phyloP scores from a whole-genome alignment of 2,329 filamentous ascomycete genomes.

The Sporothrix globosa region DNA sequence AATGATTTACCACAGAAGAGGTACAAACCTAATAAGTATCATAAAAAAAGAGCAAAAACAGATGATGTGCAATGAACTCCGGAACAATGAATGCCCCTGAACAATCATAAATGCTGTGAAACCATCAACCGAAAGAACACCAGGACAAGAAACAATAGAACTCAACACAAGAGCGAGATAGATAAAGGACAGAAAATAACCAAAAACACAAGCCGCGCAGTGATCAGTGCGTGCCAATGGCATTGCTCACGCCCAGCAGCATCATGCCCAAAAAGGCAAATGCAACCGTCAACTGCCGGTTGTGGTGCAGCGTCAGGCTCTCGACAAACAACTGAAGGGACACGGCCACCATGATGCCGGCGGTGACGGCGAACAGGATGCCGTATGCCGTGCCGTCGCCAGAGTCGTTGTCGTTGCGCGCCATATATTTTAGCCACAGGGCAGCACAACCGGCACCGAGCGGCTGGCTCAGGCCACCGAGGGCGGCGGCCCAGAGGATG shows the following conservation, averaged over 20 bases:
- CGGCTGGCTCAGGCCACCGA: constrained; percentile 87
- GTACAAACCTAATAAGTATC: background rate
- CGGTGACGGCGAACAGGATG: constrained; percentile 82
- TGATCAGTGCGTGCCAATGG: constrained; percentile 64
- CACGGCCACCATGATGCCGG: constrained; percentile 95
- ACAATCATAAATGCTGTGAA: background rate
- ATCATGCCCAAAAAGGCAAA: constrained; percentile 88
- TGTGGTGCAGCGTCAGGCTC: constrained; percentile 79
- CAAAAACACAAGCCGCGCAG: background rate
- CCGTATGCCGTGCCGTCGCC: constrained; percentile 68
- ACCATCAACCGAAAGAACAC: background rate
- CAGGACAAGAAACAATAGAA: background rate
- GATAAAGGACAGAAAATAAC: background rate
- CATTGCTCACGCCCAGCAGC: constrained; percentile 80
- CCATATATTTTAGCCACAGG: constrained; percentile 78
- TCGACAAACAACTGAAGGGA: constrained; percentile 88
- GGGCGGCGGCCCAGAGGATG: constrained; percentile 78
- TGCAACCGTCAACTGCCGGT: constrained; percentile 72
- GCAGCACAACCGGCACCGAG: constrained; percentile 82
- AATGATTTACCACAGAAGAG: background rate
- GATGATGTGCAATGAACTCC: background rate
- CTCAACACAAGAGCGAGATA: background rate
- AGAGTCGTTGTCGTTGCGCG: constrained; percentile 54
- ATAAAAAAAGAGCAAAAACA: background rate
- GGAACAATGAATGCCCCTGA: background rate